Evolutionary conservation across 108 stramenopile genomes (phyloP).

Genomic region (Phaeodactylum tricornutum): DNA sequence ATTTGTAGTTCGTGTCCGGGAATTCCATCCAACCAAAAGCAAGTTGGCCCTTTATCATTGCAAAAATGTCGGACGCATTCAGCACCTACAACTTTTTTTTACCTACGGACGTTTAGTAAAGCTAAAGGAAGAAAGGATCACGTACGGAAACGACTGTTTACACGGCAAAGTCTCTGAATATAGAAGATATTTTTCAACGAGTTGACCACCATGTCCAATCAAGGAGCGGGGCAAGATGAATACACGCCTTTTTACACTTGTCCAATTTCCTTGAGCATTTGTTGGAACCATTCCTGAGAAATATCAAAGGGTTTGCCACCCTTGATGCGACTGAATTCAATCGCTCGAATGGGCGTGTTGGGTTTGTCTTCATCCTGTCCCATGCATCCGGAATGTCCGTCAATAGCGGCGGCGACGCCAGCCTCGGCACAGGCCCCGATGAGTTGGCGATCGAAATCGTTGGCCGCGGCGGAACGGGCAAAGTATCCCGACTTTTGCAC

Average conservation of each 20-base stretch:
- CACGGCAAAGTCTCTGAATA: too few species aligned
- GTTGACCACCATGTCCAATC: too few species aligned
- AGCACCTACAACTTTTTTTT: too few species aligned
- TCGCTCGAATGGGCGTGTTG: conserved; percentile 72
- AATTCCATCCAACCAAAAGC: too few species aligned
- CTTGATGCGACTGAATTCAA: conserved; percentile 88
- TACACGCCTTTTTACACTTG: conserved; percentile 26
- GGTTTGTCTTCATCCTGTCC: conserved; percentile 85
- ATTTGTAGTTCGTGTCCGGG: too few species aligned
- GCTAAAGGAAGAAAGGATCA: too few species aligned
- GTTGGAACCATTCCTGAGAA: conserved; percentile 66
- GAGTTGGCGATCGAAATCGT: conserved; percentile 74
- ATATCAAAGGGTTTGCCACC: conserved; percentile 79
- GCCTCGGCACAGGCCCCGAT: conserved; percentile 73
- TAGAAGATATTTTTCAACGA: too few species aligned
- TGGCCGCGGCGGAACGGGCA: conserved; percentile 78
- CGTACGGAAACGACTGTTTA: too few species aligned
- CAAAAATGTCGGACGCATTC: too few species aligned
- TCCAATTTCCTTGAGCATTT: conserved; percentile 77
- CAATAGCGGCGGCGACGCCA: conserved; percentile 75
- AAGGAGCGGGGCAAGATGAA: too few species aligned
- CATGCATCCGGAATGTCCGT: conserved; percentile 75
- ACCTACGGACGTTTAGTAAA: too few species aligned
- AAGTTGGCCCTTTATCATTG: too few species aligned
- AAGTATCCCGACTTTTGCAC: conserved; percentile 91